Conservation (phyloP, 2,329 filamentous ascomycete species). For the Colletotrichum eleusines region DNA sequence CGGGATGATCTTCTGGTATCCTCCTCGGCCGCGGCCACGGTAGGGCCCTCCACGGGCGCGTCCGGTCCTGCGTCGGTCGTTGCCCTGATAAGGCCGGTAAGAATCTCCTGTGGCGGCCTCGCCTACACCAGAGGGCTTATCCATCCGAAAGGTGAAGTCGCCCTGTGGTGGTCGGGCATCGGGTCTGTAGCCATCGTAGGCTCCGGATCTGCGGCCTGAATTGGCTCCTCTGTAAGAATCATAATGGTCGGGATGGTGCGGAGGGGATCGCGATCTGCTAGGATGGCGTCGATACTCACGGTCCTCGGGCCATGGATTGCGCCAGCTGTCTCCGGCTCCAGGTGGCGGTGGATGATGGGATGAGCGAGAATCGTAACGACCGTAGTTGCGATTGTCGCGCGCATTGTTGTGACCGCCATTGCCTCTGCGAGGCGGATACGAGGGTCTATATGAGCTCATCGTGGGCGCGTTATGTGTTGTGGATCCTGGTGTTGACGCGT, state of each 20-base stretch:
- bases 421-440: constrained; percentile 29
- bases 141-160: constrained; percentile 68
- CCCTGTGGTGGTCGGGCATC: constrained; percentile 52
- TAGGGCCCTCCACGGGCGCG: constrained; percentile 12
- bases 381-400: constrained; percentile 30
- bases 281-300: constrained; percentile 37
- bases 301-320: constrained; percentile 38
- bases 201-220: constrained; percentile 36
- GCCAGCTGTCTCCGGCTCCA: constrained; percentile 25
- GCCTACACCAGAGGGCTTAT: constrained; percentile 63
- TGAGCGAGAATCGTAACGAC: constrained; percentile 19
- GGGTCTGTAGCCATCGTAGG: constrained; percentile 53
- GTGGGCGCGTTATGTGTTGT: constrained; percentile 37
- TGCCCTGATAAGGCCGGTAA: constrained; percentile 48
- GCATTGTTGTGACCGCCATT: constrained; percentile 8
- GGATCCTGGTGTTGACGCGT: constrained; percentile 41
- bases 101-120: constrained; percentile 49
- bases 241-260: constrained; percentile 24
- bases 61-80: constrained; percentile 23
- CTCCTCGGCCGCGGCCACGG: constrained; percentile 39
- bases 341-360: constrained; percentile 26
- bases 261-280: constrained; percentile 30
- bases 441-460: constrained; percentile 41
- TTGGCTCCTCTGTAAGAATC: constrained; percentile 36
- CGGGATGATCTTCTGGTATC: constrained; percentile 52